Base-by-base conservation (phyloP, 2,329 filamentous ascomycete genomes). In the Trichocomaceae sp. region DNA sequence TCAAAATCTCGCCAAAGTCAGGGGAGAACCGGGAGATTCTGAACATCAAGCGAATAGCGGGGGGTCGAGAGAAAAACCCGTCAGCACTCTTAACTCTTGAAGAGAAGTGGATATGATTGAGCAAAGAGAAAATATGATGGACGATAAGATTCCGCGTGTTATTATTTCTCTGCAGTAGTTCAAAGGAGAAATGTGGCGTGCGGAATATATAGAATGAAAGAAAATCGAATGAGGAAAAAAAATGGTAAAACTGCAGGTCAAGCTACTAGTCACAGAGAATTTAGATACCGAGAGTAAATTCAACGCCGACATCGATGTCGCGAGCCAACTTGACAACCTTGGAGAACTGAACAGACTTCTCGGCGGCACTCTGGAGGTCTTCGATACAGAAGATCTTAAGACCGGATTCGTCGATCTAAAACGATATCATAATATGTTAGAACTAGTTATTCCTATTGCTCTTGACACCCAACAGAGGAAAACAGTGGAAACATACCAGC, bases 351-450 rank as follows among this genome's bases (percentile, higher is more conserved):
- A 99, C 93, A 29, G 91, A 88, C 83, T 95, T 97, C 83, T 97
- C 93, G 61, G 93, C 93, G 42, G 93, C 93, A 71, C 78, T 93
- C 79, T 99, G 93, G 67, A 99, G 83, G 77, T 99, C 93, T 71
- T 97, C 92, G 60, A 99, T 97, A 68, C 89, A 95, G 83, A 99
- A 99, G 77, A 99, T 99, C 86, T 99, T 99, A 69, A 99, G 84
- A 66, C 93, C 91, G 53, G 91, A 95, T 73, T 99, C 90, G 80
- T 93, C 95, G 79, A 99, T 90, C 79, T 82, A 41, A 10, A 20
- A 35, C 13, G 15, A 22, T 26, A 26, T 26, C 23, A 7, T 20
- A 19, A 10, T 3, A 41, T 29, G 41, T 37, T 29, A 50, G 37
- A 47, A 37, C 26, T 17, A 3, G 29, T 50, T 13, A 39, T 12